Evolutionary conservation across 352 stramenopile species (phyloP).

Genomic region (Peronosclerospora sorghi): DNA sequence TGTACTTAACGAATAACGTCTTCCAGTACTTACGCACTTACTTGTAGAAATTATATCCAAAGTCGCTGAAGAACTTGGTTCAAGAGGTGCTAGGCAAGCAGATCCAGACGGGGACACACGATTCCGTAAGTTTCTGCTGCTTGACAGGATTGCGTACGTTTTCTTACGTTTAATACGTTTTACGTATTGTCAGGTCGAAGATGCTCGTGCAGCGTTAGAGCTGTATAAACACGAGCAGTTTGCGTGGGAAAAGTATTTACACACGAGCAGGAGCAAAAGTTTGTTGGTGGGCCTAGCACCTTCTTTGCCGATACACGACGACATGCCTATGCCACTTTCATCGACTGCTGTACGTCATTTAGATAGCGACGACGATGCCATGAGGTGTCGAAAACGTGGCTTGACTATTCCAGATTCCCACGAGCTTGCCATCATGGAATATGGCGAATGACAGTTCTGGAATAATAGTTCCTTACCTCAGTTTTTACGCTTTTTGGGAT

Average conservation of each 20-base stretch:
- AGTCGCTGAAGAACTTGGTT: constrained; percentile 67
- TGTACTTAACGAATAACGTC: too few relatives aligned
- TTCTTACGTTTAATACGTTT: too few relatives aligned
- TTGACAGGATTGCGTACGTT: too few relatives aligned
- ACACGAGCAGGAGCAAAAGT: constrained; percentile 41
- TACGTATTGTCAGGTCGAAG: constrained; percentile 39
- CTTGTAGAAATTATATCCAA: constrained; percentile 72
- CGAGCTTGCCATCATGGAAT: constrained; percentile 63
- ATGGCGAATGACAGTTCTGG: constrained; percentile 38
- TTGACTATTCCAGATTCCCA: constrained; percentile 46
- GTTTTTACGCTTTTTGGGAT: constrained; percentile 8
- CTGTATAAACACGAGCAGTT: constrained; percentile 82
- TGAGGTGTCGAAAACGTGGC: constrained; percentile 3
- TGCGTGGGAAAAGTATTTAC: constrained; percentile 78
- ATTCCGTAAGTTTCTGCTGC: constrained; percentile 44
- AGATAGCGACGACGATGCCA: constrained; percentile 25
- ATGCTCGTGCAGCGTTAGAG: constrained; percentile 60
- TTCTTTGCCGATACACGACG: constrained; percentile 20
- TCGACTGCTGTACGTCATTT: constrained; percentile 23
- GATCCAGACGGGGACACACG: constrained; percentile 79
- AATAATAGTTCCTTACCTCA: constrained; percentile 7
- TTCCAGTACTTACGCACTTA: background rate
- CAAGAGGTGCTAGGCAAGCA: constrained; percentile 50
- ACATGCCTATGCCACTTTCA: constrained; percentile 9
- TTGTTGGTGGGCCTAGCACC: constrained; percentile 44